Evolutionary conservation across 2,329 filamentous ascomycete species (phyloP), one percentile per base, ranked within the genome.

Genomic region (Ascochyta pisi): DNA sequence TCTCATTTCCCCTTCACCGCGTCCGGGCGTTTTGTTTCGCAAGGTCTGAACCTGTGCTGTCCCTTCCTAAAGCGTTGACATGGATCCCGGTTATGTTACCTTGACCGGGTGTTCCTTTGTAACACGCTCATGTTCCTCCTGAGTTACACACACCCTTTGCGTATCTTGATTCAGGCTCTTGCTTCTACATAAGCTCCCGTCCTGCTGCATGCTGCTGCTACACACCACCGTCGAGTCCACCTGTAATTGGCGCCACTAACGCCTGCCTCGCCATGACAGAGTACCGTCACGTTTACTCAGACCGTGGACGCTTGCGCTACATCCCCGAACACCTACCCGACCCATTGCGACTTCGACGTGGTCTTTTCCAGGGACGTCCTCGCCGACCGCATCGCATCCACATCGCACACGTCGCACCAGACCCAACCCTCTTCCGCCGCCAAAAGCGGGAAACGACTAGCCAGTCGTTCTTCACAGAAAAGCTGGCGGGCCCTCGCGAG

Each of bases 381-480:
- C 79, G 82, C 61, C 77, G 83, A 66, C 83, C 82, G 39, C 82
- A 84, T 63, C 83, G 82, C 38, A 85, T 86, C 57, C 81, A 83
- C 68, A 84, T 85, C 56, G 77, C 77, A 55, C 80, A 78, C 53
- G 83, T 80, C 60, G 79, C 72, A 39, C 78, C 58, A 70, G 81
- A 80, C 49, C 73, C 73, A n/a, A 68, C 62, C 38, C 47, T 71
- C 48, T 55, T 62, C 58, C 60, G 57, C 43, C 58, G 58, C 63
- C 69, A 66, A 29, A 60, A 54, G 58, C 63, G 64, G 66, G 69
- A 66, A 68, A 69, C 64, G 63, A 66, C 66, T 62, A 73, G 58
- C 61, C 73, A 68, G 58, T 68, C 72, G 43, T 69, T 70, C 61
- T 67, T 76, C 23, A 71, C 74, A 58, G 70, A 77, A 76, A 79